Percentiles rank a stretch among this genome's conserved stretches.
These are phyloP conservation scores for Takakia lepidozioides DNA, from an alignment of 225 moss, liverwort and hornwort species.

Conservation along the genomic window DNA sequence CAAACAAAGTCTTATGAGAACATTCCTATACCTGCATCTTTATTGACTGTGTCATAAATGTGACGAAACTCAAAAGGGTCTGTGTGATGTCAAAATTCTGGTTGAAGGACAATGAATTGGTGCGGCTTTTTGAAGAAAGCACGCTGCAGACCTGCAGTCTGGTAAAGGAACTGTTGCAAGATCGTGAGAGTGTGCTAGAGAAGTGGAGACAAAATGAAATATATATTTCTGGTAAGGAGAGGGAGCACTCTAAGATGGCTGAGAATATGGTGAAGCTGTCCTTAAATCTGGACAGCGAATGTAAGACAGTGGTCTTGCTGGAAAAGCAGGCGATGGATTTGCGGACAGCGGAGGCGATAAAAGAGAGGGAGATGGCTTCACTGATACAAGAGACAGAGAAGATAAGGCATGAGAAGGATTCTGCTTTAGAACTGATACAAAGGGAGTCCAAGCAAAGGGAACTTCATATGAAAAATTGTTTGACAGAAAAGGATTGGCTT, in stretches of 20 bases:
- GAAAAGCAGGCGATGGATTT: conserved; percentile 23
- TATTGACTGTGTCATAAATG: too few relatives aligned
- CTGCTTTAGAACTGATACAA: conserved; percentile 14
- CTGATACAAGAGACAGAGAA: conserved; percentile 20
- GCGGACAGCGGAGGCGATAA: conserved; percentile 14
- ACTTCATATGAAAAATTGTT: neutral
- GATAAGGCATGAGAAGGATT: conserved; percentile 14
- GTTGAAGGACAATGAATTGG: conserved; percentile 21
- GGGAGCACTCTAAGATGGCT: conserved; percentile 24
- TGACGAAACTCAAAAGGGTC: too few relatives aligned
- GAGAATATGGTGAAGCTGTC: conserved; percentile 23
- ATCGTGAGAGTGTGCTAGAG: conserved; percentile 18
- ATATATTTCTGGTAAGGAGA: conserved; percentile 16
- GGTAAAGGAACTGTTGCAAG: conserved; percentile 17
- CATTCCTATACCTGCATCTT: too few relatives aligned
- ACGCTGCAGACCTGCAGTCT: conserved; percentile 11
- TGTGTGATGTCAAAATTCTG: neutral
- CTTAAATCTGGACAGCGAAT: conserved; percentile 17
- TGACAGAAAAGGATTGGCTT: conserved; percentile 7
- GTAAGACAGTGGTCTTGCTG: conserved; percentile 16
- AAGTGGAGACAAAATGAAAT: conserved; percentile 22
- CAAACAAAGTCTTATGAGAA: too few relatives aligned
- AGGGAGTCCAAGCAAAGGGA: conserved; percentile 20
- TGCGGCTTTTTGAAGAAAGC: conserved; percentile 15
- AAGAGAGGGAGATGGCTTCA: conserved; percentile 12